These are phyloP conservation scores for Ceratobasidium papillatum DNA, from an alignment of 1,284 basidiomycete genomes.

Conservation along the genomic window DNA sequence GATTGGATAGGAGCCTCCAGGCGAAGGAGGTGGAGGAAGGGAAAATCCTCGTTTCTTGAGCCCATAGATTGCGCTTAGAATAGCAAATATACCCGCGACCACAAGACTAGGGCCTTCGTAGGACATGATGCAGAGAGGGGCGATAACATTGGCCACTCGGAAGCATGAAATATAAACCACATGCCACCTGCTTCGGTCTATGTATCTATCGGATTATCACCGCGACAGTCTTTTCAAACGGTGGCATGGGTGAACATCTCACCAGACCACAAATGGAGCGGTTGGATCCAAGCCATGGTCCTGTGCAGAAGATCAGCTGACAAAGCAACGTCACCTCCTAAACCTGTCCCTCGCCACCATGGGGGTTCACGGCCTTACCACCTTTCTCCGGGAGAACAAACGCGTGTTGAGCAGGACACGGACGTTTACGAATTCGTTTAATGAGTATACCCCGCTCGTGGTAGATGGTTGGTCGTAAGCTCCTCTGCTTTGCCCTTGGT, in stretches of 20 bases:
- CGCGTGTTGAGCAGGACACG: constrained; percentile 65
- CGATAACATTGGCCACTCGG: not conserved
- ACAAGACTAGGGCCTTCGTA: not conserved
- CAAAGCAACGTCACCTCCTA: not conserved
- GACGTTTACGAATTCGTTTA: constrained; percentile 50
- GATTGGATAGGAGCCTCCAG: constrained; percentile 16
- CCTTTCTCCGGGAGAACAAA: constrained; percentile 78
- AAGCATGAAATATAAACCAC: too few relatives aligned
- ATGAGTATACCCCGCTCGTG: constrained; percentile 58
- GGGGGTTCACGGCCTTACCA: constrained; percentile 84
- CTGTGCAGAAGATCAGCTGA: not conserved
- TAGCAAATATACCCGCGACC: not conserved
- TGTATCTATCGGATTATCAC: too few relatives aligned
- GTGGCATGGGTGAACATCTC: too few relatives aligned
- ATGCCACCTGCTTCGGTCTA: too few relatives aligned
- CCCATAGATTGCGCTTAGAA: not conserved
- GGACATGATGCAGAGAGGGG: not conserved
- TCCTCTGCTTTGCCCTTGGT: constrained; percentile 1
- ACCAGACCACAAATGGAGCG: too few relatives aligned
- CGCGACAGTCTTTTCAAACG: too few relatives aligned
- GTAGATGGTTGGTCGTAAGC: constrained; percentile 92
- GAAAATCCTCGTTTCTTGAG: not conserved
- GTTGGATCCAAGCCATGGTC: too few relatives aligned
- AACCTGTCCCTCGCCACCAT: constrained; percentile 54
- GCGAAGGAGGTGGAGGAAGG: constrained; percentile 12